Percentiles rank a stretch among this genome's conserved stretches.
Evolutionary conservation across 768 basidiomycete species (phyloP).

Genomic region (Phylloporus rhodoxanthus): DNA sequence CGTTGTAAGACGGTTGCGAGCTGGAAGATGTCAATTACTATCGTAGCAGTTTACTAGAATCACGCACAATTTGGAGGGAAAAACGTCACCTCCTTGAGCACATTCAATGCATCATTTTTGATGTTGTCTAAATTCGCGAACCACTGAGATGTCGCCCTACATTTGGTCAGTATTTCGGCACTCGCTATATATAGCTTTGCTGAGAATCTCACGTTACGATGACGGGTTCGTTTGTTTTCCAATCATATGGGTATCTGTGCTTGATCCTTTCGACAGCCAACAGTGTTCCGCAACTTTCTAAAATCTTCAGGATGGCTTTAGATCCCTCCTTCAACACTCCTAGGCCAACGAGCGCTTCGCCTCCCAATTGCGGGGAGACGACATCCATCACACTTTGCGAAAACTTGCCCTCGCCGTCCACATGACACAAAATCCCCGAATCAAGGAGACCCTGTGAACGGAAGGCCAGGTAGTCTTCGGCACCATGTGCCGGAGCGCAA

Average conservation of each 20-base stretch:
- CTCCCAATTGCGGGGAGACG: conserved; percentile 32
- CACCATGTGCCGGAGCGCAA: conserved; percentile 90
- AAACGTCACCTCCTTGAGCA: conserved; percentile 67
- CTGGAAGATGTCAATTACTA: conserved; percentile 34
- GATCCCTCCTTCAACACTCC: conserved; percentile 71
- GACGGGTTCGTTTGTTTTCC: conserved; percentile 90
- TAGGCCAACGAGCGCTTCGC: conserved; percentile 57
- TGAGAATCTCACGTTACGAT: conserved; percentile 69
- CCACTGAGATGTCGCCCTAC: conserved; percentile 92
- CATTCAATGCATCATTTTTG: conserved; percentile 66
- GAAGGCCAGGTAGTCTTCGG: conserved; percentile 84
- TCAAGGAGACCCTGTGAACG: conserved; percentile 48
- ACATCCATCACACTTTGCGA: conserved; percentile 51
- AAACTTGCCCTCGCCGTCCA: conserved; percentile 73
- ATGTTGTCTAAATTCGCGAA: conserved; percentile 88
- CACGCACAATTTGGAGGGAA: conserved; percentile 67
- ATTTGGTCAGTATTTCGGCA: conserved; percentile 1
- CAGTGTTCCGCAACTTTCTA: conserved; percentile 49
- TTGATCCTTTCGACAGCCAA: conserved; percentile 64
- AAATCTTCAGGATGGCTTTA: conserved; percentile 55
- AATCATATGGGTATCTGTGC: conserved; percentile 94
- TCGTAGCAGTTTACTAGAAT: conserved; percentile 5
- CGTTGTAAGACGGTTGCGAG: conserved; percentile 80
- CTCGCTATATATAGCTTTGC: not conserved
- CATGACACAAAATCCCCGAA: conserved; percentile 66